Conservation (phyloP, 805 yeast species). For the Saccharomycopsis guyanensis region DNA sequence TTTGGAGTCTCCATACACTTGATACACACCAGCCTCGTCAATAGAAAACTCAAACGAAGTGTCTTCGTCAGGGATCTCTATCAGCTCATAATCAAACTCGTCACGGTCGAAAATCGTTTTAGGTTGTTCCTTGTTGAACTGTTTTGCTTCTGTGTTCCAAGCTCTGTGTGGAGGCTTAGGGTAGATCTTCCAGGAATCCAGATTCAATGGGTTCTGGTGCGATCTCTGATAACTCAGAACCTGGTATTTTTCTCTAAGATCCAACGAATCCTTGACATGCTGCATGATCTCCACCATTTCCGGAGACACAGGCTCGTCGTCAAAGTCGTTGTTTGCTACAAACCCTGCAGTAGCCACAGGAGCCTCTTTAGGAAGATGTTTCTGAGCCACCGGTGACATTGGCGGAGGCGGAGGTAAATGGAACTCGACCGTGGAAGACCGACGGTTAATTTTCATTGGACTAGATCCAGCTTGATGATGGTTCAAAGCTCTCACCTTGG, state of each 20-base stretch:
- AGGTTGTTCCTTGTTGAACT: conserved; percentile 37
- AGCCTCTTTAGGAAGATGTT: background rate
- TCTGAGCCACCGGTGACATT: conserved; percentile 19
- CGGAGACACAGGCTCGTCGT: conserved; percentile 49
- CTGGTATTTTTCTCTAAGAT: conserved; percentile 71
- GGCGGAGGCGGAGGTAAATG: conserved; percentile 35
- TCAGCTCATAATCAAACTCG: conserved; percentile 52
- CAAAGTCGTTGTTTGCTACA: conserved; percentile 28
- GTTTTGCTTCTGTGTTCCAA: conserved; percentile 48
- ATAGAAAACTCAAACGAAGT: conserved; percentile 32
- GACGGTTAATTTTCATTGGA: conserved; percentile 22
- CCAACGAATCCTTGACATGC: conserved; percentile 59
- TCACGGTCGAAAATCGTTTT: conserved; percentile 34
- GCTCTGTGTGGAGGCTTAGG: conserved; percentile 94
- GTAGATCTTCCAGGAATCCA: conserved; percentile 64
- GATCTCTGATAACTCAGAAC: conserved; percentile 63
- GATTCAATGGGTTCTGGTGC: conserved; percentile 78
- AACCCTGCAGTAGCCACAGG: background rate
- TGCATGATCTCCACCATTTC: conserved; percentile 59
- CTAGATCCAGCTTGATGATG: conserved; percentile 20
- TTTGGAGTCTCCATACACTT: conserved; percentile 36
- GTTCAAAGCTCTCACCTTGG: conserved; percentile 49
- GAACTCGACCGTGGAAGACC: conserved; percentile 31
- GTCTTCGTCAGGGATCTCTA: conserved; percentile 46
- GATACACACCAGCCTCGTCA: conserved; percentile 64